Percentiles rank a stretch among this genome's conserved stretches.
Conservation (phyloP, 495 filamentous ascomycete genomes). For the Penicillium flavigenum region DNA sequence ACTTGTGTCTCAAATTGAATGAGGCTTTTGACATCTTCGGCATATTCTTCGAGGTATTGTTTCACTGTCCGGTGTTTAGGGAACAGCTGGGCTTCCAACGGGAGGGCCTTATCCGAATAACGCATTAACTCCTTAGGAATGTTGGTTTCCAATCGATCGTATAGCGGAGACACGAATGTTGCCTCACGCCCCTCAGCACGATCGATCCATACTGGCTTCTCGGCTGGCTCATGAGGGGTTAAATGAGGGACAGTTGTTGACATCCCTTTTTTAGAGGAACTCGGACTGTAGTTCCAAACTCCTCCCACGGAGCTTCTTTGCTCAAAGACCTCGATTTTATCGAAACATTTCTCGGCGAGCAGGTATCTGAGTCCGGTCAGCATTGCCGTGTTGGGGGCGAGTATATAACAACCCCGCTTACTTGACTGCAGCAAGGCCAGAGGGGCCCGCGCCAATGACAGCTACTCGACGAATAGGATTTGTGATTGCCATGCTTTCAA, state of each 20-base stretch:
- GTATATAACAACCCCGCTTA: constrained; percentile 21
- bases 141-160: constrained; percentile 80
- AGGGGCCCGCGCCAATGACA: constrained; percentile 48
- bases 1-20: constrained; percentile 62
- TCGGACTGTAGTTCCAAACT: constrained; percentile 68
- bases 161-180: constrained; percentile 69
- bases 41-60: constrained; percentile 73
- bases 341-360: constrained; percentile 67
- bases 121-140: constrained; percentile 81
- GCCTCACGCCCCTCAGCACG: constrained; percentile 28
- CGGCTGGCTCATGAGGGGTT: constrained; percentile 39
- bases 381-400: neutral
- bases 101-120: constrained; percentile 70
- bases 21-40: constrained; percentile 55
- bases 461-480: constrained; percentile 39
- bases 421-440: constrained; percentile 46
- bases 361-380: constrained; percentile 57
- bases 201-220: constrained; percentile 46
- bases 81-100: constrained; percentile 63
- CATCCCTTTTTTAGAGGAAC: constrained; percentile 27
- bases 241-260: constrained; percentile 42
- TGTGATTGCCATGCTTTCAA: constrained; percentile 22
- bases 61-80: constrained; percentile 66
- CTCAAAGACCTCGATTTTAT: constrained; percentile 75
- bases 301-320: constrained; percentile 74